Base-by-base conservation (phyloP, 163 green algal genomes). In the Volvox carteri region DNA sequence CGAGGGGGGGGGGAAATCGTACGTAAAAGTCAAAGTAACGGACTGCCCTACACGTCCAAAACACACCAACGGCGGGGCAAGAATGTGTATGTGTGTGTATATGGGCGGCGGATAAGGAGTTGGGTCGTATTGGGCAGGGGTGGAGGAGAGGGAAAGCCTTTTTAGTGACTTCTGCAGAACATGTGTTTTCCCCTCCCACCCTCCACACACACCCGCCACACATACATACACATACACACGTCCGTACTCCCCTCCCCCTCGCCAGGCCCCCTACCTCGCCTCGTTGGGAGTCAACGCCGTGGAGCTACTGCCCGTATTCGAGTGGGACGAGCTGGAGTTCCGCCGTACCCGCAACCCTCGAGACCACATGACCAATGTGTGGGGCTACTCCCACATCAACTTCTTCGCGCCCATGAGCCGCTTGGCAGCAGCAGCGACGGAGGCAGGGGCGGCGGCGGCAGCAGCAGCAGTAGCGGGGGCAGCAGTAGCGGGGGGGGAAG, bases 241-340 rank as follows among this genome's bases (percentile, higher is more conserved):
- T n/a, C n/a, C n/a, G n/a, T n/a, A n/a, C n/a, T n/a, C n/a, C 83
- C 19, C 68, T 2, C 48, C 84, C 12, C 16, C n/a, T 28, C 44
- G 67, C 12, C 90, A 93, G 90, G 93, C 87, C 14, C 46, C 88
- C 33, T 92, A 97, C 90, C 91, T 98, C 7, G 73, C 91, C 41
- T 90, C 93, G 39, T 92, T 99, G 50, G 96, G 96, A 23, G 84
- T 99, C 50, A 99, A 95, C 46, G 96, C 96, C 11, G 93, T 99
- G 46, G 96, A 99, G 93, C 91, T 99, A 65, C 90, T 99, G 79
- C 97, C 97, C 18, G 94, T 98, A 5, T 97, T 99, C 89, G 97
- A 99, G 87, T 99, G 97, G 70, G 97, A 99, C 85, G 97, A 99
- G 94, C 88, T 99, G 41, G 98, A 99, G 94, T 98, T 99, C 85